These are phyloP conservation scores for Epichloe baconii DNA, from an alignment of 2,329 filamentous ascomycete genomes.

Conservation along the genomic window DNA sequence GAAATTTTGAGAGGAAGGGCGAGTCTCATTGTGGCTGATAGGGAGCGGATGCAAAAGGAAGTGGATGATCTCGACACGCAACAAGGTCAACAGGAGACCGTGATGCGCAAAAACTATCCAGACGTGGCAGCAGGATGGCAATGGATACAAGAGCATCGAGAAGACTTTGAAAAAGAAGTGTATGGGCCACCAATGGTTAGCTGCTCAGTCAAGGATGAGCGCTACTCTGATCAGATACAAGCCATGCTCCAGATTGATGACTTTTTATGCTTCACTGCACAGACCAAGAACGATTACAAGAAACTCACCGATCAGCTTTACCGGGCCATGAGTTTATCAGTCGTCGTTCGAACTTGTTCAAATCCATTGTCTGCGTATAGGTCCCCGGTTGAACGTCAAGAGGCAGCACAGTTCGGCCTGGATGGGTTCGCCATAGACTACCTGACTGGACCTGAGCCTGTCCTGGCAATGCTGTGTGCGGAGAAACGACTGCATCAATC, in stretches of 20 bases:
- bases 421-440: slow-evolving; percentile 72
- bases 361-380: slow-evolving; percentile 40
- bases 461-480: slow-evolving; percentile 78
- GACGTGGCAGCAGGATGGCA: slow-evolving; percentile 63
- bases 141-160: slow-evolving; percentile 65
- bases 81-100: slow-evolving; percentile 57
- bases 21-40: slow-evolving; percentile 24
- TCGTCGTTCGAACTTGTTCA: slow-evolving; percentile 55
- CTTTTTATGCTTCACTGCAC: slow-evolving; percentile 60
- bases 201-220: slow-evolving; percentile 64
- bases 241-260: slow-evolving; percentile 36
- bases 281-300: slow-evolving; percentile 61
- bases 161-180: slow-evolving; percentile 60
- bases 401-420: slow-evolving; percentile 50
- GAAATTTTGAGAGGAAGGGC: slow-evolving; percentile 29
- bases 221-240: slow-evolving; percentile 46
- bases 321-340: slow-evolving; percentile 49
- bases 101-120: slow-evolving; percentile 44
- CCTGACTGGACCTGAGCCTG: slow-evolving; percentile 65
- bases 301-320: slow-evolving; percentile 56
- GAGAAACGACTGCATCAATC: slow-evolving; percentile 56
- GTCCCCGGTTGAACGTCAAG: slow-evolving; percentile 38
- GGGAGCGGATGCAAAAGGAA: slow-evolving; percentile 29
- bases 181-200: slow-evolving; percentile 70
- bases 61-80: slow-evolving; percentile 55